phyloP scores from a whole-genome alignment of 2,329 filamentous ascomycete species.

The Botryotinia globosa region DNA sequence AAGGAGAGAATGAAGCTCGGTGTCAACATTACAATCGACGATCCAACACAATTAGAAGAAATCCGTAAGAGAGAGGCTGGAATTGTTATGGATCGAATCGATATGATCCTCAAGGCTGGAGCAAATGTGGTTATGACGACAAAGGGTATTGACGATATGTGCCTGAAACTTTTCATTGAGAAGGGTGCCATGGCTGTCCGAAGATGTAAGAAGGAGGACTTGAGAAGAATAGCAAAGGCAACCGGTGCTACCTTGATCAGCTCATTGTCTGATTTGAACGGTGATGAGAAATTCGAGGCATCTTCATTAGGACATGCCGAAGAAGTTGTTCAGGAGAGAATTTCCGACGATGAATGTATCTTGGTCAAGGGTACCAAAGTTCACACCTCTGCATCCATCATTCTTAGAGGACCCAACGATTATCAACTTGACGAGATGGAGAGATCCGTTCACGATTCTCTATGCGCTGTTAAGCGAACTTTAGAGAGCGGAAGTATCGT shows the following conservation, averaged over 20 bases:
- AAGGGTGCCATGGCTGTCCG: constrained; percentile 93
- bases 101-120: constrained; percentile 96
- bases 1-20: constrained; percentile 99
- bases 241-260: constrained; percentile 91
- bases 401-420: constrained; percentile 93
- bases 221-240: constrained; percentile 91
- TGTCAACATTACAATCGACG: constrained; percentile 96
- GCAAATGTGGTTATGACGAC: constrained; percentile 96
- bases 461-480: constrained; percentile 95
- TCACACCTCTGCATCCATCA: constrained; percentile 90
- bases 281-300: constrained; percentile 92
- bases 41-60: constrained; percentile 95
- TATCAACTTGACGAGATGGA: constrained; percentile 99
- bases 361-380: constrained; percentile 93
- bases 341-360: constrained; percentile 98
- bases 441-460: constrained; percentile 92
- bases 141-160: constrained; percentile 96
- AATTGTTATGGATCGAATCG: constrained; percentile 89
- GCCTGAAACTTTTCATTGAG: constrained; percentile 91
- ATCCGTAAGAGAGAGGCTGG: constrained; percentile 90
- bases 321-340: constrained; percentile 96
- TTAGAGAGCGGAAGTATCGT: constrained; percentile 96
- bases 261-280: constrained; percentile 93
- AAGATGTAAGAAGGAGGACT: constrained; percentile 97
- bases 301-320: constrained; percentile 88